Conservation (phyloP, 495 filamentous ascomycete species). For the Neurospora sp. region DNA sequence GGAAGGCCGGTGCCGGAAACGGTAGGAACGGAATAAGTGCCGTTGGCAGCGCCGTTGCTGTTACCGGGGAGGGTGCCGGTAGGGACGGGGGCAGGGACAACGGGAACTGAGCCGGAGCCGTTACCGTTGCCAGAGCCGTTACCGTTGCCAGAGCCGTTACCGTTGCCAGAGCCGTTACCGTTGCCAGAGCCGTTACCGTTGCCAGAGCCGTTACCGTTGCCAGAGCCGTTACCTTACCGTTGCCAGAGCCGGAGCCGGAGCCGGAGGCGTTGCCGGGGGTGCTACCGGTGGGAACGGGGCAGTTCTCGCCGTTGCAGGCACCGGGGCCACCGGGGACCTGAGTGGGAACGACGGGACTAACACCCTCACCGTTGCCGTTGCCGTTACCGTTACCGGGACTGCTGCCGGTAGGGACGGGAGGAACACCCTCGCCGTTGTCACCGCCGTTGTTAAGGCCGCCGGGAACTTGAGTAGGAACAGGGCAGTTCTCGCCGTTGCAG, state of each 20-base stretch:
- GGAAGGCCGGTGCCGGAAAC: not conserved
- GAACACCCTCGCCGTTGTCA: not conserved
- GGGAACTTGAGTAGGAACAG: not conserved
- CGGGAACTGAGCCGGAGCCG: not conserved
- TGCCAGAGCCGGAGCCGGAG: not conserved
- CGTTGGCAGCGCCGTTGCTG: not conserved
- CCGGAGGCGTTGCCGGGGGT: not conserved
- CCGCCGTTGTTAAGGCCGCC: not conserved
- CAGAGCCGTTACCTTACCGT: not conserved
- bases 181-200: no score
- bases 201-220: no score
- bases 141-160: no score
- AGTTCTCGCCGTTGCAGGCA: not conserved
- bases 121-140: not conserved
- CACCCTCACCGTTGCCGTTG: not conserved
- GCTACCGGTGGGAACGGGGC: not conserved
- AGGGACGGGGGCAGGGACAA: not conserved
- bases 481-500: conserved; percentile 8
- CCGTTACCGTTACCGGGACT: conserved; percentile 10
- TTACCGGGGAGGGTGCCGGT: not conserved
- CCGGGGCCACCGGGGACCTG: not conserved
- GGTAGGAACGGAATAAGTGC: not conserved
- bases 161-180: no score
- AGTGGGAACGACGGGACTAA: conserved; percentile 7
- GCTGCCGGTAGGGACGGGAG: not conserved